These are phyloP conservation scores for Exserohilum turcica DNA, from an alignment of 2,329 filamentous ascomycete genomes.

Conservation along the genomic window DNA sequence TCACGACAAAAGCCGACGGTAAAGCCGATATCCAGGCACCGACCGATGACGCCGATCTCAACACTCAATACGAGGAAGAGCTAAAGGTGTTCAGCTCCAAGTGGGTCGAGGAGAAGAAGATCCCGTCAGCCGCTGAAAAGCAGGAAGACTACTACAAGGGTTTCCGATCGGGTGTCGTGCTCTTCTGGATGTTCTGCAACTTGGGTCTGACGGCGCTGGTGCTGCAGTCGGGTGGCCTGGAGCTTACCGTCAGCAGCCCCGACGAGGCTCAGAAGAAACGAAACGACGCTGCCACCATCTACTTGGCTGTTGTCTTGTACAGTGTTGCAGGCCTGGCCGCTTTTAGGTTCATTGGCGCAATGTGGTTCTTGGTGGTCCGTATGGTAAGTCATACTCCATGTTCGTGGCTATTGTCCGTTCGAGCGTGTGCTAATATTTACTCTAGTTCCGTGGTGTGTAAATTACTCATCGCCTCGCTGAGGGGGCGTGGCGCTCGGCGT, in stretches of 20 bases:
- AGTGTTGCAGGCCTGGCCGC: conserved; percentile 81
- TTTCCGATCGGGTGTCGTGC: conserved; percentile 87
- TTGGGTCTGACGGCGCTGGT: conserved; percentile 86
- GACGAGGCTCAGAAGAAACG: conserved; percentile 53
- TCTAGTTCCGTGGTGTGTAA: conserved; percentile 58
- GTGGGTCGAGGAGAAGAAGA: conserved; percentile 71
- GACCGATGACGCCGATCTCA: conserved; percentile 91
- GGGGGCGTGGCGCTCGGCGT: not conserved
- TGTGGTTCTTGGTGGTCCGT: conserved; percentile 81
- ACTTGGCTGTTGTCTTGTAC: conserved; percentile 87
- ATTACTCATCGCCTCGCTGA: not conserved
- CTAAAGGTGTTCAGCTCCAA: conserved; percentile 75
- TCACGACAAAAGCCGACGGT: conserved; percentile 88
- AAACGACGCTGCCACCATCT: conserved; percentile 71
- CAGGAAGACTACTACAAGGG: conserved; percentile 99
- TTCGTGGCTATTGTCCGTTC: not conserved
- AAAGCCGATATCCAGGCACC: conserved; percentile 88
- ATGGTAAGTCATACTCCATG: conserved; percentile 40
- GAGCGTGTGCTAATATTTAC: conserved; percentile 32
- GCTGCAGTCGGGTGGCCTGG: conserved; percentile 80
- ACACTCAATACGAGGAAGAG: conserved; percentile 91
- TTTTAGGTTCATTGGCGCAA: conserved; percentile 84
- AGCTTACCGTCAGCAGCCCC: conserved; percentile 52
- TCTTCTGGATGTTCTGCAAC: conserved; percentile 97
- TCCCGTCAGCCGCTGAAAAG: conserved; percentile 68